Base-by-base conservation (phyloP, 192 early-diverging fungal species). In the Ambispora gerdemannii region DNA sequence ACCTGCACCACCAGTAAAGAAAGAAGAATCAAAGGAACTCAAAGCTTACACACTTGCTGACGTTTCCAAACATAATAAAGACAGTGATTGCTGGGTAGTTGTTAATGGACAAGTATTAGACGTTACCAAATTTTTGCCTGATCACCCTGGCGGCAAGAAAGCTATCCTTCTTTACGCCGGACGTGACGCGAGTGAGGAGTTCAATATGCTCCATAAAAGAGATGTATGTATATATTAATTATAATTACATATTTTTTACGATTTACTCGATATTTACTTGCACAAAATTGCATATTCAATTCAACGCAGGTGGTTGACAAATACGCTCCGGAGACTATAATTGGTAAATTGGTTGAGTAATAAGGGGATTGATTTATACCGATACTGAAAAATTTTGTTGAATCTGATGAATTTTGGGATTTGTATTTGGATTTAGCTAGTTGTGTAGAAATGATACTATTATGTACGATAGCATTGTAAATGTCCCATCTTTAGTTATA, bases 91-190 rank as follows among this genome's bases (percentile, higher is more conserved):
- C 74, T 94, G 92, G 92, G 91, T 93, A 20, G 84, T 92, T 73
- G 88, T 93, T 7, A 93, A 93, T 66, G 91, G 89, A 17, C 82
- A 89, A 61, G 91, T 94, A 24, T 78, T 92, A 58, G 80, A 94
- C 64, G 89, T 83, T 4, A 93, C 92, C 47, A 81, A 81, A 59
- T 94, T 94, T 81, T 78, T 91, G 71, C 75, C 78, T 31, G 91
- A 93, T 64, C 91, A 93, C 78, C 91, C 91, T 47, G 90, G 91
- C 60, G 92, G 92, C 65, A 92, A 92, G 80, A 91, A 91, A 78
- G 87, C 89, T 6, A 94, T 94, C 56, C 66, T 94, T 68, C 75
- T 93, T 70, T 93, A 90, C 78, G 90, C 91, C 59, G 92, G 92
- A 43, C 83, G 82, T n/a, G 91, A 94, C 75, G 92, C 91, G 0